Conservation (phyloP, 2,329 filamentous ascomycete species). For the Monascus ruber region DNA sequence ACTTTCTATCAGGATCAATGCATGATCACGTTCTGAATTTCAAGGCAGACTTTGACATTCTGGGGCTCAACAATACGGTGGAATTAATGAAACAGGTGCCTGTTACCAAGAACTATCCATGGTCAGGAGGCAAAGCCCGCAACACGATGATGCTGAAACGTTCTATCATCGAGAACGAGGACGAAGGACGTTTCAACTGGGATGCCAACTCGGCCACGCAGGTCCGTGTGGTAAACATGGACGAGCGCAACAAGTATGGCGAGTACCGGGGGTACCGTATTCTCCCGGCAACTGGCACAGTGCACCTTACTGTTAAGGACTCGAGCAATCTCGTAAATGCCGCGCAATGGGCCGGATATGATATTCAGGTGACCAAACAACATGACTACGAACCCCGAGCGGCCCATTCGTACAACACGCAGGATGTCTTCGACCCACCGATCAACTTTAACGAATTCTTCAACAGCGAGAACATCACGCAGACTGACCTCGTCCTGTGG, state of each 20-base stretch:
- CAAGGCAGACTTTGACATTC: constrained; percentile 27
- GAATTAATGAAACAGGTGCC: constrained; percentile 11
- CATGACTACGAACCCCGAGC: neutral
- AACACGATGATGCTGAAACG: constrained; percentile 28
- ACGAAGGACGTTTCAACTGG: constrained; percentile 21
- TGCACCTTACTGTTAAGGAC: constrained; percentile 9
- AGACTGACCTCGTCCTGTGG: constrained; percentile 32
- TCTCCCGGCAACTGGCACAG: constrained; percentile 20
- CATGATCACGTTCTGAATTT: constrained; percentile 29
- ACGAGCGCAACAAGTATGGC: constrained; percentile 27
- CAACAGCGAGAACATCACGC: neutral
- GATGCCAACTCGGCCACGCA: constrained; percentile 26
- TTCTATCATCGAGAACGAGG: constrained; percentile 10
- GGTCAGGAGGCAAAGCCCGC: constrained; percentile 8
- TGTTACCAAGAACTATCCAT: constrained; percentile 2
- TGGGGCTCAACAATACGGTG: constrained; percentile 20
- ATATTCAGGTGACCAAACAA: neutral
- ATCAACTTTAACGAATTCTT: neutral
- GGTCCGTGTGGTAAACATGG: constrained; percentile 28
- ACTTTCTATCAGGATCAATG: constrained; percentile 21
- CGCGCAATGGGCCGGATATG: constrained; percentile 4
- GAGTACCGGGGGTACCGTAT: constrained; percentile 32
- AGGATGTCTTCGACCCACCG: neutral
- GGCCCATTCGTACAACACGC: neutral
- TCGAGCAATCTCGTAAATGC: constrained; percentile 6